phyloP scores from a whole-genome alignment of 352 stramenopile species.

The Phytophthora vignae region DNA sequence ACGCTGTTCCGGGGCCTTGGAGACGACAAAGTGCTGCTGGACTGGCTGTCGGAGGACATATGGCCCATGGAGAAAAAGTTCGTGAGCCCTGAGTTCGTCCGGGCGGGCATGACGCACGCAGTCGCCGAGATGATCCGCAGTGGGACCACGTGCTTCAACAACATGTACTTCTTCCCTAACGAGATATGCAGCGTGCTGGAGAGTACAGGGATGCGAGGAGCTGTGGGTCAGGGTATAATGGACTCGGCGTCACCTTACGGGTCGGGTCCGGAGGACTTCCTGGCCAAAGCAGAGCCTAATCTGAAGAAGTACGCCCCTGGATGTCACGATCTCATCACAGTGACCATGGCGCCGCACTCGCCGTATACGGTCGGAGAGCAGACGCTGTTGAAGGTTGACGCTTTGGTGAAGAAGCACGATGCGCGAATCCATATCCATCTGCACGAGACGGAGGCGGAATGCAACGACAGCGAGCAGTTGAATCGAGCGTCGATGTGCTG shows the following conservation, averaged over 20 bases:
- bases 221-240: slow-evolving; percentile 66
- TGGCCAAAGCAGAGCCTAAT: slow-evolving; percentile 65
- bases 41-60: slow-evolving; percentile 84
- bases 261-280: slow-evolving; percentile 61
- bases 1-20: slow-evolving; percentile 81
- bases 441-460: slow-evolving; percentile 83
- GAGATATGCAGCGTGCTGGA: slow-evolving; percentile 59
- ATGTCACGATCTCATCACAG: slow-evolving; percentile 50
- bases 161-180: slow-evolving; percentile 90
- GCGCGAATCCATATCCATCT: slow-evolving; percentile 82
- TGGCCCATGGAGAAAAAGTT: slow-evolving; percentile 83
- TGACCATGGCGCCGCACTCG: slow-evolving; percentile 74
- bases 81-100: slow-evolving; percentile 71
- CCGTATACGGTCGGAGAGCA: slow-evolving; percentile 83
- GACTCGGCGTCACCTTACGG: slow-evolving; percentile 73
- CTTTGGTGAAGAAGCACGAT: slow-evolving; percentile 47
- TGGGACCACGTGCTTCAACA: slow-evolving; percentile 88
- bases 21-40: slow-evolving; percentile 79
- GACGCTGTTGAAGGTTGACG: slow-evolving; percentile 49
- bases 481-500: slow-evolving; percentile 68
- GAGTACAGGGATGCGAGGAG: slow-evolving; percentile 65
- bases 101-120: slow-evolving; percentile 70
- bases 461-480: slow-evolving; percentile 69
- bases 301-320: slow-evolving; percentile 55
- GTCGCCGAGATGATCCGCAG: slow-evolving; percentile 83